Conservation (phyloP, 345 rosid species). For the Limnanthes douglasii region DNA sequence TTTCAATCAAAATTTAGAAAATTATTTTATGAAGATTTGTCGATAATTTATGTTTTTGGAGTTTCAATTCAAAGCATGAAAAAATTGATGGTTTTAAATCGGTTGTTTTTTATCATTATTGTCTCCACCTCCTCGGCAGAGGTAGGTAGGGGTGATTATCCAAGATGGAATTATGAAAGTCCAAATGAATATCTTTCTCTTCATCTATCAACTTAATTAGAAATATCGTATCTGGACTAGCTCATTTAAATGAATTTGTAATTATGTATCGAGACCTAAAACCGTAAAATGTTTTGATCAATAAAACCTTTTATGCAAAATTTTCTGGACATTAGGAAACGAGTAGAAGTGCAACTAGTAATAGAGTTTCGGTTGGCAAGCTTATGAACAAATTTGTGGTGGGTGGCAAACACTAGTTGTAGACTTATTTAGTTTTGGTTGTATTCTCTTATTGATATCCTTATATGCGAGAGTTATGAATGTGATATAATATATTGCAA, state of each 20-base stretch:
- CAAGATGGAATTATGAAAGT: constrained; percentile 53
- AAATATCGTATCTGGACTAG: constrained; percentile 52
- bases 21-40: constrained; percentile 6
- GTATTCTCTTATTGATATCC: constrained; percentile 68
- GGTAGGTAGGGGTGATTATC: constrained; percentile 24
- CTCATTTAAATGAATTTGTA: constrained; percentile 63
- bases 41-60: constrained; percentile 9
- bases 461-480: constrained; percentile 48
- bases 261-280: constrained; percentile 66
- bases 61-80: constrained; percentile 20
- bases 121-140: constrained; percentile 19
- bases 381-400: constrained; percentile 62
- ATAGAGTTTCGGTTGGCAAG: constrained; percentile 79
- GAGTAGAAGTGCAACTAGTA: constrained; percentile 52
- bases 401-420: constrained; percentile 64
- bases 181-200: constrained; percentile 43
- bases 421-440: constrained; percentile 65
- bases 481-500: constrained; percentile 50
- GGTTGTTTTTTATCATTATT: constrained; percentile 18
- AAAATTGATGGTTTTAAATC: constrained; percentile 20
- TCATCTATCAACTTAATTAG: constrained; percentile 38
- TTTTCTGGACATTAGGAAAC: constrained; percentile 80
- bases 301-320: constrained; percentile 45
- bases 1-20: too few species aligned
- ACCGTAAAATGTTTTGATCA: constrained; percentile 73